Evolutionary conservation across 768 basidiomycete genomes (phyloP).

Genomic region (Russula vinacea): DNA sequence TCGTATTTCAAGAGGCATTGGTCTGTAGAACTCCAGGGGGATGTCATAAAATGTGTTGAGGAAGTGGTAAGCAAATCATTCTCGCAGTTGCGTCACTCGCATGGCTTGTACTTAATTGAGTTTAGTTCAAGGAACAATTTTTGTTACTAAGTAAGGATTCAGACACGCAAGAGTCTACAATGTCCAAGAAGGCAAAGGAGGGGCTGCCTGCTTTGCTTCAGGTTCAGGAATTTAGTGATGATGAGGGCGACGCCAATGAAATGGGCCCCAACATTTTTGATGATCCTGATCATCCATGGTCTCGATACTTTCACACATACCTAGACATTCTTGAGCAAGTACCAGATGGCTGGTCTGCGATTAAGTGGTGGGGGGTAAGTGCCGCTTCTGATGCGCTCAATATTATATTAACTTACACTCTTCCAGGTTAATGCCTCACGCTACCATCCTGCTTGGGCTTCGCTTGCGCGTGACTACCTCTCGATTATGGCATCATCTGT

Average conservation of each 20-base stretch:
- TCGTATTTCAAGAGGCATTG: not conserved
- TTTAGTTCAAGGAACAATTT: too few relatives aligned
- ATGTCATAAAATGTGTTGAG: not conserved
- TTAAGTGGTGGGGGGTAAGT: not conserved
- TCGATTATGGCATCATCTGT: not conserved
- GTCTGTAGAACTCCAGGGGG: not conserved
- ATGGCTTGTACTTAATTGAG: too few relatives aligned
- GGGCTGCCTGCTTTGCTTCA: too few relatives aligned
- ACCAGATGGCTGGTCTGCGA: not conserved
- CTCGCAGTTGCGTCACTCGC: too few relatives aligned
- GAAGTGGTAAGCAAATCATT: too few relatives aligned
- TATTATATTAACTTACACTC: too few relatives aligned
- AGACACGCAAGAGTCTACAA: too few relatives aligned
- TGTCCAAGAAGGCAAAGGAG: too few relatives aligned
- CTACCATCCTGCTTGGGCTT: not conserved
- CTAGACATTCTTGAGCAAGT: not conserved
- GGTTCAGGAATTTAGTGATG: too few relatives aligned
- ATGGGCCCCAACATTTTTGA: not conserved
- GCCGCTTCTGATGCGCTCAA: too few relatives aligned
- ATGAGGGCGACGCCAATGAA: not conserved
- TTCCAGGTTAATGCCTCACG: not conserved
- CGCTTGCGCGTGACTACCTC: not conserved
- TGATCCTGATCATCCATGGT: not conserved
- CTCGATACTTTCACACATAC: not conserved
- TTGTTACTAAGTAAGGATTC: too few relatives aligned